These are phyloP conservation scores for Periconia digitata DNA, from an alignment of 2,329 filamentous ascomycete species.

Conservation along the genomic window DNA sequence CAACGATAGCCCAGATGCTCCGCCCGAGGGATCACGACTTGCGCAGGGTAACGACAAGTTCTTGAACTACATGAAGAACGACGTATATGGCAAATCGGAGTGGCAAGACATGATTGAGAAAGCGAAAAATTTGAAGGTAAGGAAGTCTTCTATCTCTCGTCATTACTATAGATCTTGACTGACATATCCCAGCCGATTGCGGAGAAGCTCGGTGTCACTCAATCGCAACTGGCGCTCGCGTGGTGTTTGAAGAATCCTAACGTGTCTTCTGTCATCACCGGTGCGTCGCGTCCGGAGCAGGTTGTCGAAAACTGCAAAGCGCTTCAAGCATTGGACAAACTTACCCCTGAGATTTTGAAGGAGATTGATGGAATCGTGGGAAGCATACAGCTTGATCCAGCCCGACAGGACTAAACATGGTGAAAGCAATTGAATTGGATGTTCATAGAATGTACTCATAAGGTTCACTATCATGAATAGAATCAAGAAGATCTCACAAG, in stretches of 20 bases:
- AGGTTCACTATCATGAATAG: too few species aligned
- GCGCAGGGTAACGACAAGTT: conserved; percentile 60
- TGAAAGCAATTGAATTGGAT: too few species aligned
- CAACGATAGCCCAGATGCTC: conserved; percentile 56
- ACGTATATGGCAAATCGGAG: conserved; percentile 50
- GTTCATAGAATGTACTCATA: too few species aligned
- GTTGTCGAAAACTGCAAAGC: conserved; percentile 44
- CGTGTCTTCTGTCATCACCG: conserved; percentile 34
- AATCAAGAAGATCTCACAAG: too few species aligned
- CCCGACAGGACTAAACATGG: conserved; percentile 19
- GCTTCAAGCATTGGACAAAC: conserved; percentile 46
- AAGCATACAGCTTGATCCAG: conserved; percentile 23
- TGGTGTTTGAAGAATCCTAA: conserved; percentile 41
- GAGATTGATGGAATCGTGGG: conserved; percentile 42
- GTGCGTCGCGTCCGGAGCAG: conserved; percentile 32
- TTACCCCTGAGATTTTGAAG: conserved; percentile 50
- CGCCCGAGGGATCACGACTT: conserved; percentile 60
- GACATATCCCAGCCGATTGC: conserved; percentile 52
- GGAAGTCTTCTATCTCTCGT: neutral
- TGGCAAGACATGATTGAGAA: conserved; percentile 61
- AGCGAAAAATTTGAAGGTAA: conserved; percentile 50
- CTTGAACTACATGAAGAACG: conserved; percentile 50
- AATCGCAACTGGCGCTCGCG: conserved; percentile 42
- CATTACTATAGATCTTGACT: conserved; percentile 2
- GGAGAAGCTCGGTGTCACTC: conserved; percentile 63